A percentile compares a stretch with the other conserved stretches of the same genome.
phyloP scores from a whole-genome alignment of 2,329 filamentous ascomycete species.

The Fonsecaea multimorphosa region DNA sequence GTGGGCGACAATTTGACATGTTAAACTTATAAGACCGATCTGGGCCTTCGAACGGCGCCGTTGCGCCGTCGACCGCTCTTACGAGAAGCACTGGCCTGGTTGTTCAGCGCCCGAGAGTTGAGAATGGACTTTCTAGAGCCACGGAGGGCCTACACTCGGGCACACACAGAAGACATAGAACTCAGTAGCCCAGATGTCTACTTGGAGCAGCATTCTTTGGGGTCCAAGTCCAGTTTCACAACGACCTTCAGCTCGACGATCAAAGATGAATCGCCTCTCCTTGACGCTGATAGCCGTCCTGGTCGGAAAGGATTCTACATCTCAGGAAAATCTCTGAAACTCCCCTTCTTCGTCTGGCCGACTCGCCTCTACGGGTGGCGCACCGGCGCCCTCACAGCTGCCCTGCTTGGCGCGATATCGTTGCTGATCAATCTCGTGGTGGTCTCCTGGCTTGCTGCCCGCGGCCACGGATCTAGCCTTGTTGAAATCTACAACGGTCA shows the following conservation, averaged over 20 bases:
- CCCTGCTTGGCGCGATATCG: slow-evolving; percentile 27
- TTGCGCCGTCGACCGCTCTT: not conserved
- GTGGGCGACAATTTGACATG: not conserved
- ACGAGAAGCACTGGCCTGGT: not conserved
- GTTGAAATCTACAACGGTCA: slow-evolving; percentile 32
- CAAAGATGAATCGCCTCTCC: slow-evolving; percentile 19
- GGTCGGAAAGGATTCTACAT: slow-evolving; percentile 10
- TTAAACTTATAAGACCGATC: not conserved
- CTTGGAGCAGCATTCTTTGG: slow-evolving; percentile 18
- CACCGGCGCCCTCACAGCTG: slow-evolving; percentile 28
- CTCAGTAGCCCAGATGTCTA: not conserved
- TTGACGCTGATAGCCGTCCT: slow-evolving; percentile 5
- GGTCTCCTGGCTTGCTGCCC: slow-evolving; percentile 29
- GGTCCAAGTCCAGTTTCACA: slow-evolving; percentile 14
- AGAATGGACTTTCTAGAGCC: slow-evolving; percentile 24
- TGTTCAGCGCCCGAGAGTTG: not conserved
- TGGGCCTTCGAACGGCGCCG: not conserved
- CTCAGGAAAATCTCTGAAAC: slow-evolving; percentile 5
- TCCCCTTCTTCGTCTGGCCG: slow-evolving; percentile 9
- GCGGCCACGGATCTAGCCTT: slow-evolving; percentile 10
- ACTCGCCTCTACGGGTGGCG: slow-evolving; percentile 35
- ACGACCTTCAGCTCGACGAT: slow-evolving; percentile 7
- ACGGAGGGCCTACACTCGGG: slow-evolving; percentile 22
- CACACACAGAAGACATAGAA: slow-evolving; percentile 15
- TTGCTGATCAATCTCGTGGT: slow-evolving; percentile 34